Percentiles rank a stretch among this genome's conserved stretches.
phyloP scores from a whole-genome alignment of 108 stramenopile genomes.

The Pseudonitzschia multiseries region DNA sequence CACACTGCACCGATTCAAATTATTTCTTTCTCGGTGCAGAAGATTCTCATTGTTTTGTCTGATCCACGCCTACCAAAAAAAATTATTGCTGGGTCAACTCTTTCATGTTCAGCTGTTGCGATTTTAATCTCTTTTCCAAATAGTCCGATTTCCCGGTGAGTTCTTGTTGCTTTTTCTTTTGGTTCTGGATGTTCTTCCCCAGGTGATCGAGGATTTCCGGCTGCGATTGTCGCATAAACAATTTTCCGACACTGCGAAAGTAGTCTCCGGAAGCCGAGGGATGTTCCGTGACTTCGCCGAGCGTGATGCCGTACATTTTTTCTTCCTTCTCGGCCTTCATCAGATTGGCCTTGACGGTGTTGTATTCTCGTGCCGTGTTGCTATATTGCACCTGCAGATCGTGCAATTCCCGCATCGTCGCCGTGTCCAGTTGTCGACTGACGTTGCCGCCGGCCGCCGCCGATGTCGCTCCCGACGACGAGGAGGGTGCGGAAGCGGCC shows the following conservation, averaged over 20 bases:
- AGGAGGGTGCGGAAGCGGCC: constrained; percentile 37
- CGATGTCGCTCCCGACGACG: constrained; percentile 12
- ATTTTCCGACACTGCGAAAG: constrained; percentile 80
- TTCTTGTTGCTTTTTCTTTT: constrained; percentile 57
- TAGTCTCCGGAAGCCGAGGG: constrained; percentile 47
- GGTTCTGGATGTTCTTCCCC: constrained; percentile 45
- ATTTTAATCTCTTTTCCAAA: constrained; percentile 78
- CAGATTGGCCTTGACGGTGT: constrained; percentile 65
- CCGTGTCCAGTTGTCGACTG: constrained; percentile 26
- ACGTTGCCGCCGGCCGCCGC: neutral
- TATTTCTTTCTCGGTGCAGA: no score
- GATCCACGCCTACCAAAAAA: neutral
- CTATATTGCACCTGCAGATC: constrained; percentile 77
- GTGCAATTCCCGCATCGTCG: constrained; percentile 67
- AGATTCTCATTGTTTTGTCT: neutral
- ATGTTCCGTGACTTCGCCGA: constrained; percentile 57
- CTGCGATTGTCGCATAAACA: constrained; percentile 68
- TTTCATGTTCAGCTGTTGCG: constrained; percentile 79
- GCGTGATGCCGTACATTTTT: constrained; percentile 65
- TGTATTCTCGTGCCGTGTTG: constrained; percentile 71
- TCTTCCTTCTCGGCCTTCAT: constrained; percentile 55
- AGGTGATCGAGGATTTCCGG: constrained; percentile 58
- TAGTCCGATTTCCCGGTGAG: constrained; percentile 75
- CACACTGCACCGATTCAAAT: neutral
- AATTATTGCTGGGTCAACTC: constrained; percentile 39